Percentiles rank a stretch among this genome's conserved stretches.
Conservation (phyloP, 495 filamentous ascomycete genomes). For the Lepidopterella palustris region DNA sequence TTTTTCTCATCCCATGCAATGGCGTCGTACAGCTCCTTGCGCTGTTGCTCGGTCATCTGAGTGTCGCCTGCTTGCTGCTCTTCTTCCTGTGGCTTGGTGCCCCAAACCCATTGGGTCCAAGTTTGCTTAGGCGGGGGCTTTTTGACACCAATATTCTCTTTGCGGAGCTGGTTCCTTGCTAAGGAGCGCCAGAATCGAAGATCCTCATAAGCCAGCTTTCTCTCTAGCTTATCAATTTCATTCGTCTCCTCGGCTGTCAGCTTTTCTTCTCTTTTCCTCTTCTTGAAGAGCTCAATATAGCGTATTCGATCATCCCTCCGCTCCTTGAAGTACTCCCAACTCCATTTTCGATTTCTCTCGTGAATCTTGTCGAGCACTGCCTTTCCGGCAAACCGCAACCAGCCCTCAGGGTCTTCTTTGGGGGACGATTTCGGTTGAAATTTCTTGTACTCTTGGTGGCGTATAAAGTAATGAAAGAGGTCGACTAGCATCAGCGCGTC, state of each 20-base stretch:
- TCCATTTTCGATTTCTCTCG: conserved; percentile 81
- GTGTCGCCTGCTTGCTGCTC: conserved; percentile 58
- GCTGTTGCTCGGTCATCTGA: conserved; percentile 87
- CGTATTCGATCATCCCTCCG: conserved; percentile 80
- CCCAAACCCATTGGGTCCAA: conserved; percentile 85
- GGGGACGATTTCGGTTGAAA: conserved; percentile 78
- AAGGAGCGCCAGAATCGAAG: conserved; percentile 93
- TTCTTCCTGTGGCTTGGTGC: conserved; percentile 46
- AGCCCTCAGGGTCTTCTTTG: conserved; percentile 86
- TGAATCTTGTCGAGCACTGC: conserved; percentile 90
- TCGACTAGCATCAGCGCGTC: conserved; percentile 97
- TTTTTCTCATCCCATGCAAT: conserved; percentile 99
- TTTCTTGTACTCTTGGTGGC: conserved; percentile 95
- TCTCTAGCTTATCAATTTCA: conserved; percentile 69
- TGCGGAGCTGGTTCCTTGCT: conserved; percentile 87
- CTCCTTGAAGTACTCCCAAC: conserved; percentile 90
- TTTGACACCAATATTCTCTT: conserved; percentile 82
- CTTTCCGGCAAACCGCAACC: conserved; percentile 83
- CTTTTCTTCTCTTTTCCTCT: conserved; percentile 75
- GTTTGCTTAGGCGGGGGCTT: conserved; percentile 63
- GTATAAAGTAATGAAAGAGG: conserved; percentile 95
- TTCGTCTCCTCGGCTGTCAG: conserved; percentile 61
- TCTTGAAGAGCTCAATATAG: conserved; percentile 92
- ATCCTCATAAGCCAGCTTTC: conserved; percentile 90
- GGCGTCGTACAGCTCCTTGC: conserved; percentile 91